Conservation (phyloP, 116 monocot genomes). For the Zostera marina region DNA sequence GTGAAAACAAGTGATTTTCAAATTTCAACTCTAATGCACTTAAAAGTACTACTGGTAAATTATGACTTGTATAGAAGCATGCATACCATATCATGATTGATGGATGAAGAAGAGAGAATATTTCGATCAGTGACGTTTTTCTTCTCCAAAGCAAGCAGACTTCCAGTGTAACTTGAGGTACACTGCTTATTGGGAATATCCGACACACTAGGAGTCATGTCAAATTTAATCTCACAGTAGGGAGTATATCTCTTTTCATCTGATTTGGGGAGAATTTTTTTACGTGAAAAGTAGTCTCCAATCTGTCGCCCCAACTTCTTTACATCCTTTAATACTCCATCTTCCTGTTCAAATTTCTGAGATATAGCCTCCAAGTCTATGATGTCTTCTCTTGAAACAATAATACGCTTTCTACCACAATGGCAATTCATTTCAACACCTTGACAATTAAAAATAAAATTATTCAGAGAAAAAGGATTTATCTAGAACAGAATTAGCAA, state of each 20-base stretch:
- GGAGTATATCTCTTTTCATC: conserved; percentile 26
- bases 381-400: conserved; percentile 41
- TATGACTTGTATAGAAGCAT: too few relatives aligned
- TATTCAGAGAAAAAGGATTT: neutral
- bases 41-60: too few relatives aligned
- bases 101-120: too few relatives aligned
- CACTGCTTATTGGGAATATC: neutral
- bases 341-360: conserved; percentile 57
- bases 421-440: conserved; percentile 33
- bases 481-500: neutral
- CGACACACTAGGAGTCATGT: neutral
- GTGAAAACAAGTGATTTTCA: neutral
- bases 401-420: conserved; percentile 28
- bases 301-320: conserved; percentile 14
- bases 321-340: conserved; percentile 24
- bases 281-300: conserved; percentile 7
- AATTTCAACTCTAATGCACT: neutral
- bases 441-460: conserved; percentile 4
- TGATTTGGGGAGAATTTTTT: conserved; percentile 4
- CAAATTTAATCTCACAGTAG: conserved; percentile 19
- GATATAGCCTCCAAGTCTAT: conserved; percentile 49
- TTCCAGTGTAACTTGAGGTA: neutral
- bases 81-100: too few relatives aligned
- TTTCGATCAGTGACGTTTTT: too few relatives aligned
- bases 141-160: too few relatives aligned